These are phyloP conservation scores for Sechiopsis laciniata DNA, from an alignment of 306 rosid genomes.

Conservation along the genomic window DNA sequence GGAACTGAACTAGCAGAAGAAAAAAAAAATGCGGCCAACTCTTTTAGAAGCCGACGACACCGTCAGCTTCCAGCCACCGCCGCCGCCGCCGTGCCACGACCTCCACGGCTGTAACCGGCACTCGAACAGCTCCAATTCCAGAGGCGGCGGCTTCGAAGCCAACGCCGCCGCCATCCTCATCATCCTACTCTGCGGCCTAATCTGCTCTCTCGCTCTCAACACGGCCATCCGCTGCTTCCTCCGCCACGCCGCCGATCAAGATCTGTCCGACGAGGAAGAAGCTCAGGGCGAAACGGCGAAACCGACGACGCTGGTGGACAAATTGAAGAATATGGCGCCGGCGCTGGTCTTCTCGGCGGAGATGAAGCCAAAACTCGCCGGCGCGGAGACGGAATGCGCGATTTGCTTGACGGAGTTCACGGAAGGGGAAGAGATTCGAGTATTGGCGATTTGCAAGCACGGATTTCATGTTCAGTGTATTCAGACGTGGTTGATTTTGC, in stretches of 20 bases:
- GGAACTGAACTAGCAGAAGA: neutral
- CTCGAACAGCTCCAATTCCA: slow-evolving; percentile 31
- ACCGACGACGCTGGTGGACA: neutral
- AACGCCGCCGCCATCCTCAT: slow-evolving; percentile 37
- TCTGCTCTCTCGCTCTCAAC: slow-evolving; percentile 38
- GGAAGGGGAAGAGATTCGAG: slow-evolving; percentile 41
- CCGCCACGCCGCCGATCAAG: slow-evolving; percentile 9
- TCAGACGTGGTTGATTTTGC: slow-evolving; percentile 33
- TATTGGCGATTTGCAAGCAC: slow-evolving; percentile 38
- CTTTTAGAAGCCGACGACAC: slow-evolving; percentile 19
- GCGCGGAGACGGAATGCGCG: slow-evolving; percentile 38
- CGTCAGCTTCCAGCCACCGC: slow-evolving; percentile 3
- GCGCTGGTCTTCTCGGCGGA: slow-evolving; percentile 31
- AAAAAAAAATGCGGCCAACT: slow-evolving; percentile 17
- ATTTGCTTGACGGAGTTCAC: slow-evolving; percentile 45
- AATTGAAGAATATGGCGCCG: slow-evolving; percentile 20
- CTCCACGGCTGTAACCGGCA: slow-evolving; percentile 28
- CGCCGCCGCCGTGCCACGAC: slow-evolving; percentile 17
- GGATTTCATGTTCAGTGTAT: slow-evolving; percentile 41
- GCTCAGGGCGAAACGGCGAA: neutral
- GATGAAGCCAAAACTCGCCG: slow-evolving; percentile 33
- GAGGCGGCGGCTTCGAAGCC: slow-evolving; percentile 38
- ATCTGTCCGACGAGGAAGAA: neutral
- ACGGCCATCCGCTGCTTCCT: slow-evolving; percentile 42
- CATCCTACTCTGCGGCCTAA: slow-evolving; percentile 44